Evolutionary conservation across 2,329 filamentous ascomycete genomes (phyloP).

Genomic region (Shiraia sp.): DNA sequence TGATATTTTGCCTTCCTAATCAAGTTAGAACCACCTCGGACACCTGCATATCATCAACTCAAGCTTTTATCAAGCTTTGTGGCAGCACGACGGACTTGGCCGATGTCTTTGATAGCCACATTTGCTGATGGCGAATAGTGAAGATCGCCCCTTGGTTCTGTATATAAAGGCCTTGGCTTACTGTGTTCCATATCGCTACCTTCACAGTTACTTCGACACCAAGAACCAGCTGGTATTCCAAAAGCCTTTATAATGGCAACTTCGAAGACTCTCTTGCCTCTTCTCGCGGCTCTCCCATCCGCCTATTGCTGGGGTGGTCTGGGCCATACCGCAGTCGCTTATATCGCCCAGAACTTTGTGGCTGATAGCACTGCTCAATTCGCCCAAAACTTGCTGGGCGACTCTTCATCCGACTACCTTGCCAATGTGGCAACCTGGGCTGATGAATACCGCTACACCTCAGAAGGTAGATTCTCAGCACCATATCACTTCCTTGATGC

Average conservation of each 20-base stretch:
- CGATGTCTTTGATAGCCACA: slow-evolving; percentile 22
- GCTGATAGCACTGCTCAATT: slow-evolving; percentile 49
- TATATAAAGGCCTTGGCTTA: too few species aligned
- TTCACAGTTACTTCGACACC: too few species aligned
- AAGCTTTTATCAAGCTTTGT: slow-evolving; percentile 14
- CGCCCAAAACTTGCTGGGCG: slow-evolving; percentile 49
- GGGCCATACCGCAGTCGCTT: slow-evolving; percentile 60
- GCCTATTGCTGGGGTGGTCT: slow-evolving; percentile 55
- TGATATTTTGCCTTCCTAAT: slow-evolving; percentile 26
- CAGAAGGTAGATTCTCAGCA: slow-evolving; percentile 53
- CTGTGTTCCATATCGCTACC: too few species aligned
- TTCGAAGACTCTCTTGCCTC: slow-evolving; percentile 26
- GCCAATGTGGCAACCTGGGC: slow-evolving; percentile 59
- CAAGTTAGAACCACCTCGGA: slow-evolving; percentile 23
- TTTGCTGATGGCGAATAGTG: slow-evolving; percentile 6
- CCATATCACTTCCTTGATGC: slow-evolving; percentile 59
- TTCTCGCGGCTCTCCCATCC: slow-evolving; percentile 28
- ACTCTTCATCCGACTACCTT: slow-evolving; percentile 51
- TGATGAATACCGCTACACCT: slow-evolving; percentile 54
- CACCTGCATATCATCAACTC: slow-evolving; percentile 19
- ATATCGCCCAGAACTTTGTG: slow-evolving; percentile 57
- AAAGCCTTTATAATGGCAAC: too few species aligned
- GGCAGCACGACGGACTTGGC: slow-evolving; percentile 34
- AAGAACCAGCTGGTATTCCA: too few species aligned
- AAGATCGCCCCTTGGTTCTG: too few species aligned